Base-by-base conservation (phyloP, 2,329 filamentous ascomycete genomes). In the Colletotrichum sp. region DNA sequence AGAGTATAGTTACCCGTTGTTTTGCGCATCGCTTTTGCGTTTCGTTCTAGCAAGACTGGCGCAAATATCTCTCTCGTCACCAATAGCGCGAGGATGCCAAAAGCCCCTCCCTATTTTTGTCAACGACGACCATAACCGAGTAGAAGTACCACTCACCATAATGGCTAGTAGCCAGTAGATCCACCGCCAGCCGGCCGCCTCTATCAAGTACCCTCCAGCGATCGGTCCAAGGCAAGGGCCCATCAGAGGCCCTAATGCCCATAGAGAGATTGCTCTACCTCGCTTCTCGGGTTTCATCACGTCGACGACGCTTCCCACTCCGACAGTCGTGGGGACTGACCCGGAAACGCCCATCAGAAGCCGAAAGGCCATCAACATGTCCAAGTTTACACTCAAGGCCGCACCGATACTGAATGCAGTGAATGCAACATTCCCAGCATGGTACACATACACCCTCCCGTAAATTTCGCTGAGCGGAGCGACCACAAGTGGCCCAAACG, bases 381-480 rank as follows among this genome's bases (percentile, higher is more conserved):
- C 82, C 36, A 88, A 75, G 47, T 82, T 84, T 6, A 83, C 84
- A 6, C 80, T 79, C 24, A 85, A 63, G 1, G 86, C 86, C 8
- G 77, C 73, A 13, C 75, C 84, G 66, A 87, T 78, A 12, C 82
- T 83, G 69, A 86, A 87, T 33, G 78, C 75, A 36, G 85, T 78
- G 76, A 86, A 88, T 21, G 84, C 75, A 38, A 84, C 70, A 75
- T 86, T 86, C 76, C 81, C 82, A 47, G 78, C 73, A 72, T 85
- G 80, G 75, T 87, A 87, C 7, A 88, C 78, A 8, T 85, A 84
- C 66, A 87, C 85, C 16, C 93, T 87, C 6, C 93, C 93, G 77
- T 90, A 93, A 78, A 94, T 87, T 82, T 95, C 93, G 74, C 89
- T 92, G 55, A 96, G 82, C 0, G 95, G 94, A 2, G 95, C 95